phyloP scores from a whole-genome alignment of 345 rosid genomes.

The Syzygium jambos region DNA sequence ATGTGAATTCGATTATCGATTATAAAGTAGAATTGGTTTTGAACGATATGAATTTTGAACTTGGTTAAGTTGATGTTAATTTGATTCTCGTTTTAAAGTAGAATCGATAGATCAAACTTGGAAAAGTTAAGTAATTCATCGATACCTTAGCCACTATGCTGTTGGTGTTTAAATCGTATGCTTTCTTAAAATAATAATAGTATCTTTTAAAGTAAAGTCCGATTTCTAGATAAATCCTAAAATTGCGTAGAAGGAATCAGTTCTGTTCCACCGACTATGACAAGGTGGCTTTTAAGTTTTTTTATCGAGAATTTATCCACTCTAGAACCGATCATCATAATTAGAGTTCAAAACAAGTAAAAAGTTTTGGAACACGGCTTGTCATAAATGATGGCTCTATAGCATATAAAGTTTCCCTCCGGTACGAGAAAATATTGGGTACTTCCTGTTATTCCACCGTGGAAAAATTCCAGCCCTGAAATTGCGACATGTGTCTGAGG shows the following conservation, averaged over 20 bases:
- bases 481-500: no score
- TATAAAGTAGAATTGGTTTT: not conserved
- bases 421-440: no score
- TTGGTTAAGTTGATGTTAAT: not conserved
- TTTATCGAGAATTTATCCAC: not conserved
- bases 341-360: not conserved
- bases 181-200: not conserved
- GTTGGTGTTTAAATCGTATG: not conserved
- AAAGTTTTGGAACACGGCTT: not conserved
- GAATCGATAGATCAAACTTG: rapidly evolving
- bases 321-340: not conserved
- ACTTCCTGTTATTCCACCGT: no score
- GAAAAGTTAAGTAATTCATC: not conserved
- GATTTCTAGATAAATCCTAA: no score
- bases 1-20: not conserved
- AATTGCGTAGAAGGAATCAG: no score
- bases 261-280: not conserved
- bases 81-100: rapidly evolving
- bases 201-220: not conserved
- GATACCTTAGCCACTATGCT: rapidly evolving
- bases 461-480: no score
- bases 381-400: not conserved
- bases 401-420: not conserved
- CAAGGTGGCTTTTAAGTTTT: not conserved
- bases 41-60: no score